Evolutionary conservation across 2,329 filamentous ascomycete species (phyloP).

Genomic region (Capronia epimyces): DNA sequence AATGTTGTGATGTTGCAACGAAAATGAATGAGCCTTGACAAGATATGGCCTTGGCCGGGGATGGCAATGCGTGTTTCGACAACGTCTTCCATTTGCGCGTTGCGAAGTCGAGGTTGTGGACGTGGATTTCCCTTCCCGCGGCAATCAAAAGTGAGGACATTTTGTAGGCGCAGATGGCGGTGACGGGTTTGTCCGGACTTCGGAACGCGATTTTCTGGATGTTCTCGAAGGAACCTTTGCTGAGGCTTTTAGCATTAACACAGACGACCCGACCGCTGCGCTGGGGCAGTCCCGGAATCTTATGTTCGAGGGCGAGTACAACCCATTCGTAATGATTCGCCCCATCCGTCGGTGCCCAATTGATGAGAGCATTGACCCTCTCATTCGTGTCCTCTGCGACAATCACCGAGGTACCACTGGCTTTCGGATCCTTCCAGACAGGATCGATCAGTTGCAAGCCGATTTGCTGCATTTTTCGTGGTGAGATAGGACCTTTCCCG

Average conservation of each 20-base stretch:
- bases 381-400: constrained; percentile 21
- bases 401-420: constrained; percentile 7
- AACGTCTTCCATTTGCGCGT: constrained; percentile 40
- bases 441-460: constrained; percentile 14
- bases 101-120: constrained; percentile 41
- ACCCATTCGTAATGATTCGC: constrained; percentile 25
- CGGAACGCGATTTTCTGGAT: constrained; percentile 15
- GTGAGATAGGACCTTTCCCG: background rate
- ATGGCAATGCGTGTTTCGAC: constrained; percentile 41
- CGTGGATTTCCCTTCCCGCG: constrained; percentile 41
- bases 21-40: constrained; percentile 46
- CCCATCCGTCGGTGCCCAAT: constrained; percentile 24
- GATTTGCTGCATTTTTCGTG: constrained; percentile 8
- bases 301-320: constrained; percentile 25
- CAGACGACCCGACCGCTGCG: constrained; percentile 18
- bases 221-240: constrained; percentile 9
- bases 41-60: constrained; percentile 48
- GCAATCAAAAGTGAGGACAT: constrained; percentile 43
- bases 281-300: background rate
- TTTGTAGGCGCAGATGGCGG: constrained; percentile 37
- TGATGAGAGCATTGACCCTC: constrained; percentile 22
- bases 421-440: constrained; percentile 3
- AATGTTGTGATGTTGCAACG: constrained; percentile 52
- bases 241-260: constrained; percentile 22
- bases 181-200: constrained; percentile 13